Conservation (phyloP, 768 basidiomycete species). For the Boletus eberwhitei region DNA sequence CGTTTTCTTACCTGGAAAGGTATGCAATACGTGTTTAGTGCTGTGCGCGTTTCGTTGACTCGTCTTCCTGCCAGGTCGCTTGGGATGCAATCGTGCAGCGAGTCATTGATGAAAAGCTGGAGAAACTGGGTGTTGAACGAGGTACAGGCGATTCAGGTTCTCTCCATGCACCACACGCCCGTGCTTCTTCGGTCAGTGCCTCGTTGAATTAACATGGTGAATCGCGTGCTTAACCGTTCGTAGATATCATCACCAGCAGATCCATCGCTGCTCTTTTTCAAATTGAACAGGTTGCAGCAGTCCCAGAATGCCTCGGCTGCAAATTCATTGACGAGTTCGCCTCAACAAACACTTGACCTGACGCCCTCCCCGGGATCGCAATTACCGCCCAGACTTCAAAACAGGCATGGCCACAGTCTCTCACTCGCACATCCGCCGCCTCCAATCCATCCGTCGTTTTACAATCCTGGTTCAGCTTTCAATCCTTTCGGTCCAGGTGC, state of each 20-base stretch:
- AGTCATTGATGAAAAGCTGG: constrained; percentile 77
- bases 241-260: constrained; percentile 92
- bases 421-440: constrained; percentile 63
- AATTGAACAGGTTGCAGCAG: constrained; percentile 80
- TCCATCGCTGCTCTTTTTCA: constrained; percentile 76
- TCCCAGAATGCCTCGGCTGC: constrained; percentile 51
- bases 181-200: constrained; percentile 75
- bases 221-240: constrained; percentile 1
- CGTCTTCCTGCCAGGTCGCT: constrained; percentile 44
- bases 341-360: constrained; percentile 54
- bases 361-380: constrained; percentile 50
- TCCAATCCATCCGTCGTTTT: constrained; percentile 31
- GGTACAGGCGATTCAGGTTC: constrained; percentile 49
- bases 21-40: constrained; percentile 29
- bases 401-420: constrained; percentile 69
- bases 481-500: constrained; percentile 67
- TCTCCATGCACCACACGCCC: constrained; percentile 72
- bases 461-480: constrained; percentile 40
- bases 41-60: constrained; percentile 5
- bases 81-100: constrained; percentile 73
- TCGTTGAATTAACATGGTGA: constrained; percentile 20
- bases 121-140: constrained; percentile 75
- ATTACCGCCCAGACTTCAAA: constrained; percentile 40
- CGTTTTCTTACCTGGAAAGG: constrained; percentile 82
- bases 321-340: constrained; percentile 60